Conservation (phyloP, 495 filamentous ascomycete species). For the Aspergillus saccharolyticus region DNA sequence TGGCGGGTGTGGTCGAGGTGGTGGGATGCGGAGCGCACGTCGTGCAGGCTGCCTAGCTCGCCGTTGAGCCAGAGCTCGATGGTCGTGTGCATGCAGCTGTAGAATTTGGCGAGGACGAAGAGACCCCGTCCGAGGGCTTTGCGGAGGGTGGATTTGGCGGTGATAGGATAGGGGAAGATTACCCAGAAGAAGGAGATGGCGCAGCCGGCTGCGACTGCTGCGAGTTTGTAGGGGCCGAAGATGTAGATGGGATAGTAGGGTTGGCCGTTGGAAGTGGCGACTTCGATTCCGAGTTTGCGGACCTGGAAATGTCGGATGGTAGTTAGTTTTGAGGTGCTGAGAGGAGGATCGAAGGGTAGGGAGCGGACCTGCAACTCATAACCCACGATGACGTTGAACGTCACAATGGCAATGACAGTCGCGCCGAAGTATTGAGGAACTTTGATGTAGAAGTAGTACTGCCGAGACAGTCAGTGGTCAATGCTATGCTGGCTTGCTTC, state of each 20-base stretch:
- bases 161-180: slow-evolving; percentile 68
- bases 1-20: slow-evolving; percentile 21
- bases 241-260: slow-evolving; percentile 63
- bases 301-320: slow-evolving; percentile 31
- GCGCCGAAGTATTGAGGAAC: slow-evolving; percentile 54
- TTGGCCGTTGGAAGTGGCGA: slow-evolving; percentile 58
- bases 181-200: slow-evolving; percentile 74
- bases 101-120: slow-evolving; percentile 69
- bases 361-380: slow-evolving; percentile 63
- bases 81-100: slow-evolving; percentile 62
- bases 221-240: slow-evolving; percentile 65
- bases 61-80: slow-evolving; percentile 54
- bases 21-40: slow-evolving; percentile 16
- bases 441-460: slow-evolving; percentile 64
- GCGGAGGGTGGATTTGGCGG: slow-evolving; percentile 62
- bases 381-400: slow-evolving; percentile 62
- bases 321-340: neutral
- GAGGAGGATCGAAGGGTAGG: too few species aligned
- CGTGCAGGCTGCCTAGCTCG: slow-evolving; percentile 50
- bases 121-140: slow-evolving; percentile 60
- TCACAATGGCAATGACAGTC: slow-evolving; percentile 60
- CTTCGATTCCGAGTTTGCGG: slow-evolving; percentile 53
- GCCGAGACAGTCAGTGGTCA: neutral
- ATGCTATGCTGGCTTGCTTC: neutral
- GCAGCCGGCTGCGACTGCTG: slow-evolving; percentile 62